Conservation (phyloP, 1,284 basidiomycete species). For the Irpex sp. region DNA sequence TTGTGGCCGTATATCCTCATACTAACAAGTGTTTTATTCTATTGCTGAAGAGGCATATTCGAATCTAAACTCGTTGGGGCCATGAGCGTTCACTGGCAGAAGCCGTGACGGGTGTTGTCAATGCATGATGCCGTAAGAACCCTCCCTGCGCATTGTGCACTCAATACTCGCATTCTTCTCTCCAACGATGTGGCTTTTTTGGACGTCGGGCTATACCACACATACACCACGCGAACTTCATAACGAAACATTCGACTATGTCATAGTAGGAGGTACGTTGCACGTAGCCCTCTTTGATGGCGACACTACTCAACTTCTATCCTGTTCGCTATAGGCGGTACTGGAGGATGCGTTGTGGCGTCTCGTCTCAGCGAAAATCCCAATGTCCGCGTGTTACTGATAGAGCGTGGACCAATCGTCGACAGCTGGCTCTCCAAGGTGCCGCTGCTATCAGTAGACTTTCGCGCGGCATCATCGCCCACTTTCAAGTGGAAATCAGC, state of each 20-base stretch:
- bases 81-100: no score
- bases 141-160: neutral
- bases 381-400: conserved; percentile 16
- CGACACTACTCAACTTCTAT: neutral
- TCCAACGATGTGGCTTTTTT: conserved; percentile 6
- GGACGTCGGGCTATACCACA: neutral
- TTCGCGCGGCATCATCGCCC: conserved; percentile 4
- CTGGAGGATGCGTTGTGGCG: conserved; percentile 24
- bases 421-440: conserved; percentile 8
- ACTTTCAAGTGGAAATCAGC: conserved; percentile 8
- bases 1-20: no score
- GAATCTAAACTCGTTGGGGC: no score
- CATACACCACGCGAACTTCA: neutral
- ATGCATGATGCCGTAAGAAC: neutral
- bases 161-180: neutral
- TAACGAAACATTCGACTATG: conserved; percentile 30
- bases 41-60: no score
- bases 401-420: conserved; percentile 14
- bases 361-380: conserved; percentile 20
- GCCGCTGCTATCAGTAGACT: conserved; percentile 9
- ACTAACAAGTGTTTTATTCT: no score
- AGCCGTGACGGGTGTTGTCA: neutral
- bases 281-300: conserved; percentile 6
- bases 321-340: conserved; percentile 22
- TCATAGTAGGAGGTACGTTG: conserved; percentile 40